phyloP scores from a whole-genome alignment of 1,284 basidiomycete species.

The Microbotryum lychnidis-dioicae region DNA sequence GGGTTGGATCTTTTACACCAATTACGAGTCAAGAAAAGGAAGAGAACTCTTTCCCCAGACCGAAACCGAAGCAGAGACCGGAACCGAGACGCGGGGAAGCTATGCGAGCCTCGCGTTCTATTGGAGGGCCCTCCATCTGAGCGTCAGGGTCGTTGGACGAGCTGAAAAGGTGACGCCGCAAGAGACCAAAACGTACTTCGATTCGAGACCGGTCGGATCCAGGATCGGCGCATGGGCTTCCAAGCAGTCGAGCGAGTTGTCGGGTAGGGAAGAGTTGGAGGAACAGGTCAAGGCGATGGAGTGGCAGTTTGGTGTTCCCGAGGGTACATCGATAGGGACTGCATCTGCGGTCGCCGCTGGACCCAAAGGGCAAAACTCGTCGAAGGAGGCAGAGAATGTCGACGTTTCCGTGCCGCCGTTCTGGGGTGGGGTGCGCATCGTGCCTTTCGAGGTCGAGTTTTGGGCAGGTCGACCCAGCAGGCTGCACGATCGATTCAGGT shows the following conservation, averaged over 20 bases:
- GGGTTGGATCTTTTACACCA: constrained; percentile 94
- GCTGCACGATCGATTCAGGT: constrained; percentile 79
- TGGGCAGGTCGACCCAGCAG: constrained; percentile 73
- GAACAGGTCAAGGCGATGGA: constrained; percentile 55
- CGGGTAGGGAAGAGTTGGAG: constrained; percentile 52
- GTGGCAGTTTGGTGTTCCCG: constrained; percentile 52
- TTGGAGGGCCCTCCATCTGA: constrained; percentile 76
- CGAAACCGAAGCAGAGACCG: constrained; percentile 14
- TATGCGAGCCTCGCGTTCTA: constrained; percentile 78
- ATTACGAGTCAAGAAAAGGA: constrained; percentile 89
- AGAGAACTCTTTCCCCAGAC: constrained; percentile 57
- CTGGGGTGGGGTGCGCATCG: constrained; percentile 93
- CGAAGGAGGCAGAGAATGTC: constrained; percentile 34
- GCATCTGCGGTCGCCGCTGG: constrained; percentile 15
- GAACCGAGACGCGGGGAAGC: constrained; percentile 30
- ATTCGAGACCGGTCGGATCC: constrained; percentile 71
- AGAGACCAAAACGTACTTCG: constrained; percentile 79
- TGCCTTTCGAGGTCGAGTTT: constrained; percentile 84
- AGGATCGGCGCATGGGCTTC: constrained; percentile 88
- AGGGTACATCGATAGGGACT: constrained; percentile 29
- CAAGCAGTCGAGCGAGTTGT: constrained; percentile 69
- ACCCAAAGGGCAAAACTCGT: constrained; percentile 9
- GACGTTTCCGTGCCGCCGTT: constrained; percentile 73
- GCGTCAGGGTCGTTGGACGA: constrained; percentile 74
- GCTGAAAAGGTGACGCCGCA: constrained; percentile 64